Percentiles rank a stretch among this genome's conserved stretches.
phyloP scores from a whole-genome alignment of 768 basidiomycete genomes.

The Kwoniella sp. region DNA sequence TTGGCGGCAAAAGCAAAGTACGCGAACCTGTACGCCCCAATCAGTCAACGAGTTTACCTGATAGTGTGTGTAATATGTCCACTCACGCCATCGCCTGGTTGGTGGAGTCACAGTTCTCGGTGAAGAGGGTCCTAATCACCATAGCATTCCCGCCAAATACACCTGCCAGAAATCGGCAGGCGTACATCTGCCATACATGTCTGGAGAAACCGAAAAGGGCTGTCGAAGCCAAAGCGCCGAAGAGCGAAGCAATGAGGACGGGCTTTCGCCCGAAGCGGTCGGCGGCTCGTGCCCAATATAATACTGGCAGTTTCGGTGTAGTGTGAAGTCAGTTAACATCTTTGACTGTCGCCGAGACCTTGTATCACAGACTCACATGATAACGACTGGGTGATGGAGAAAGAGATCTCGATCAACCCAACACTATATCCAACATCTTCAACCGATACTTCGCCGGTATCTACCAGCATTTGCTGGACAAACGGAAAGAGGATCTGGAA shows the following conservation, averaged over 20 bases:
- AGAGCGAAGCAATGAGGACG: conserved; percentile 27
- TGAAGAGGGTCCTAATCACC: conserved; percentile 30
- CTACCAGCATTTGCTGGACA: conserved; percentile 34
- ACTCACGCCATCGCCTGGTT: conserved; percentile 32
- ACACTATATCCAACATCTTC: conserved; percentile 33
- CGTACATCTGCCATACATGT: conserved; percentile 33
- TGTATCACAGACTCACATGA: conserved; percentile 29
- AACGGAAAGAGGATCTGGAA: conserved; percentile 34
- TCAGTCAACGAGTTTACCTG: too few species aligned
- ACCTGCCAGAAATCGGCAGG: conserved; percentile 27
- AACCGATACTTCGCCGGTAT: conserved; percentile 30
- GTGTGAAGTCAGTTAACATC: too few species aligned
- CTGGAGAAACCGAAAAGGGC: conserved; percentile 26
- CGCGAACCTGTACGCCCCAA: conserved; percentile 17
- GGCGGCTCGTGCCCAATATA: conserved; percentile 29
- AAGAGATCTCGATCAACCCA: conserved; percentile 27
- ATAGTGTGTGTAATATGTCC: not conserved
- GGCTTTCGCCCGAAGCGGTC: conserved; percentile 31
- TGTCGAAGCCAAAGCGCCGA: conserved; percentile 26
- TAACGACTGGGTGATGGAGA: conserved; percentile 32
- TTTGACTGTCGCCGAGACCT: too few species aligned
- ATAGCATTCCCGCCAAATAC: conserved; percentile 33
- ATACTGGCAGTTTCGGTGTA: conserved; percentile 6
- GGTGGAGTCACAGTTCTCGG: conserved; percentile 27
- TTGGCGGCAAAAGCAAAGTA: conserved; percentile 36